Conservation (phyloP, 2,329 filamentous ascomycete genomes). For the Phialocephala subalpina region DNA sequence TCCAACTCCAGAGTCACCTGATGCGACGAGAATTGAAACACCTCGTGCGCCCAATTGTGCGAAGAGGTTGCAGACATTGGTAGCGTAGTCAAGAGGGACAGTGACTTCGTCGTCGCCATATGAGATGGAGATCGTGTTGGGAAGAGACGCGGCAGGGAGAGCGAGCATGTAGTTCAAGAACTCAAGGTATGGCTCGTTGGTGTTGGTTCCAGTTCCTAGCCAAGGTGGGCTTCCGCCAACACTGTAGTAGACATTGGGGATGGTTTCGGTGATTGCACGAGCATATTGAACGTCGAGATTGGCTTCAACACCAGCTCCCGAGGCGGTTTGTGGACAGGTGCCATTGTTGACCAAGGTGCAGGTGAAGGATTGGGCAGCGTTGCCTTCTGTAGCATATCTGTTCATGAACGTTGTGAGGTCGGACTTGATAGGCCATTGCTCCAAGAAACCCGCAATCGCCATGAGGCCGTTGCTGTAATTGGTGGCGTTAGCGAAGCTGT, state of each 20-base stretch:
- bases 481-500: constrained; percentile 36
- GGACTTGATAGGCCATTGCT: constrained; percentile 38
- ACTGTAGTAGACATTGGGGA: constrained; percentile 61
- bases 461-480: constrained; percentile 35
- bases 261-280: constrained; percentile 61
- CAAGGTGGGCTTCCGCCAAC: constrained; percentile 64
- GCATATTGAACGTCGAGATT: constrained; percentile 68
- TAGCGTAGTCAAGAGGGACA: constrained; percentile 61
- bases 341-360: constrained; percentile 41
- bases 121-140: constrained; percentile 65
- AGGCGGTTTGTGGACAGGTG: constrained; percentile 38
- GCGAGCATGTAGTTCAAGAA: constrained; percentile 67
- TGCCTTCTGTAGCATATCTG: constrained; percentile 36
- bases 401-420: constrained; percentile 41
- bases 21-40: constrained; percentile 56
- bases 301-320: constrained; percentile 52
- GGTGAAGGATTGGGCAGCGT: constrained; percentile 45
- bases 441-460: constrained; percentile 41
- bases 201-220: constrained; percentile 54
- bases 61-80: constrained; percentile 58
- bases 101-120: constrained; percentile 63
- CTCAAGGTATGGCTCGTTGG: constrained; percentile 73
- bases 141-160: constrained; percentile 59
- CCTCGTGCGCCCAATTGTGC: constrained; percentile 61
- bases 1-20: constrained; percentile 57